Base-by-base conservation (phyloP, 306 rosid genomes). In the Pueraria montana region DNA sequence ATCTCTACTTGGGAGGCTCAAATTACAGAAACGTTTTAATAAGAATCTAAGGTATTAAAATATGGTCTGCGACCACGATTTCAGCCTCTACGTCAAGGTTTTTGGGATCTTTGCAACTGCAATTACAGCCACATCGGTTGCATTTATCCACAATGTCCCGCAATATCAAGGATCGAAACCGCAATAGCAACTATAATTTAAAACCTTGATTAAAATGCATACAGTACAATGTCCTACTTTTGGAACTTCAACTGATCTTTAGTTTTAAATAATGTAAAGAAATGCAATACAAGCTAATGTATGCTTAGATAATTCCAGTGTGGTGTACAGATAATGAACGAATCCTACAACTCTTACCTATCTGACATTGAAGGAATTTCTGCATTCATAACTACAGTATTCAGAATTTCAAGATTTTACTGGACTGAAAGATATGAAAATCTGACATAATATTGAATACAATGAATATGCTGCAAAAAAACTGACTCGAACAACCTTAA, bases 141-240 rank as follows among this genome's bases (percentile, higher is more conserved):
- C n/a, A n/a, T n/a, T n/a, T n/a, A n/a, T n/a, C n/a, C n/a, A n/a
- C n/a, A n/a, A n/a, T n/a, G n/a, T n/a, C n/a, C n/a, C n/a, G n/a
- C n/a, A n/a, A n/a, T n/a, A n/a, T n/a, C n/a, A n/a, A n/a, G n/a
- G n/a, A n/a, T n/a, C n/a, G n/a, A n/a, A n/a, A n/a, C n/a, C n/a
- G n/a, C n/a, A n/a, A n/a, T n/a, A n/a, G n/a, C n/a, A n/a, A n/a
- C n/a, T n/a, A n/a, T n/a, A 34, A 1, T 27, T 26, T 42, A 62
- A 27, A 26, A 6, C 52, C 67, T 79, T 40, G 11, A 55, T 45
- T 77, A 30, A 62, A 45, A 62, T 77, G 32, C 46, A 27, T 46
- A n/a, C 45, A 24, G 11, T 17, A 61, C 18, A 43, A 11, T 62
- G 73, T 46, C 36, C 23, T 63, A 16, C 59, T 11, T 77, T 50